These are phyloP conservation scores for Cryphonectria nitschkei DNA, from an alignment of 2,329 filamentous ascomycete species.

Conservation along the genomic window DNA sequence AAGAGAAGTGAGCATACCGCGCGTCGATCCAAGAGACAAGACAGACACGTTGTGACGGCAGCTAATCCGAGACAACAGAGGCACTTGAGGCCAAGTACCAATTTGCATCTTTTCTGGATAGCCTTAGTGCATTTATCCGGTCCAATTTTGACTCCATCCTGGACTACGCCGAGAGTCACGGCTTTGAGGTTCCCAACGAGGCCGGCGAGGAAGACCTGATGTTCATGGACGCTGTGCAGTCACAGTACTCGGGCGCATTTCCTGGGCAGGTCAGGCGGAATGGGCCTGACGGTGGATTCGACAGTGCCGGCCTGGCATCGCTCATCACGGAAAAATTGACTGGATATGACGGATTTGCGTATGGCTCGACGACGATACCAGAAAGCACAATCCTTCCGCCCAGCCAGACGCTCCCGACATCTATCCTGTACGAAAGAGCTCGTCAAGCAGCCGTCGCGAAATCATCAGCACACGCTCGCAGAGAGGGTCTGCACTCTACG, in stretches of 20 bases:
- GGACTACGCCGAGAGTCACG: conserved; percentile 44
- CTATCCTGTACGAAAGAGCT: conserved; percentile 61
- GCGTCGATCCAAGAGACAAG: background rate
- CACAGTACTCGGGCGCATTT: conserved; percentile 26
- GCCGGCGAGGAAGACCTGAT: conserved; percentile 30
- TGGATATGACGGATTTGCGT: conserved; percentile 18
- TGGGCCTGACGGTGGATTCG: conserved; percentile 26
- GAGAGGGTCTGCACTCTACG: conserved; percentile 62
- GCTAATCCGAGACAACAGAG: conserved; percentile 33
- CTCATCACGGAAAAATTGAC: conserved; percentile 35
- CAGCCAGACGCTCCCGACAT: conserved; percentile 59
- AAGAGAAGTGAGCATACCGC: conserved; percentile 34
- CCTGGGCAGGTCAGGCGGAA: conserved; percentile 24
- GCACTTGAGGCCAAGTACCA: conserved; percentile 46
- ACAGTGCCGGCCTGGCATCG: conserved; percentile 34
- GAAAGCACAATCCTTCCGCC: conserved; percentile 52
- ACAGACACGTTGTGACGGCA: conserved; percentile 13
- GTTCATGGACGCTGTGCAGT: conserved; percentile 28
- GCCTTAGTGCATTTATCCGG: conserved; percentile 39
- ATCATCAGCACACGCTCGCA: conserved; percentile 56
- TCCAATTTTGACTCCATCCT: conserved; percentile 38
- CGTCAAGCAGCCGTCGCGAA: conserved; percentile 62
- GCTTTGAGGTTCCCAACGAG: conserved; percentile 43
- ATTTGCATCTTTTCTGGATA: conserved; percentile 42
- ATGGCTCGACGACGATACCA: conserved; percentile 30